Conservation (phyloP, 192 early-diverging fungal species). For the Coemansia sp. region DNA sequence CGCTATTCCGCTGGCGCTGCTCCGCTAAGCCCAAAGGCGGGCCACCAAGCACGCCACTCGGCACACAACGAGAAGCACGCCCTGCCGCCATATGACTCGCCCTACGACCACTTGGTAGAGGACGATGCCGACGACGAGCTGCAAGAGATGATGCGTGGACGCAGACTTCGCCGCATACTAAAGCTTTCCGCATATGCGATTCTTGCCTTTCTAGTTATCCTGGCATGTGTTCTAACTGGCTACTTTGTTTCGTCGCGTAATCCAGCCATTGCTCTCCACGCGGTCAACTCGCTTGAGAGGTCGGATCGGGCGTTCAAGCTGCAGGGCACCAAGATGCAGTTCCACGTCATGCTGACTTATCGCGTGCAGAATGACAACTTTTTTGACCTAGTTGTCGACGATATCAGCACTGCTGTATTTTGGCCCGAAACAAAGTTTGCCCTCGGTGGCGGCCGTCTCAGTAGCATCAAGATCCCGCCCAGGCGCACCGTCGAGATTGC, state of each 20-base stretch:
- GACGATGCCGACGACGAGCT: slow-evolving; percentile 39
- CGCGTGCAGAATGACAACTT: slow-evolving; percentile 53
- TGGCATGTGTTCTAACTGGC: slow-evolving; percentile 25
- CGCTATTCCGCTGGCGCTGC: slow-evolving; percentile 5
- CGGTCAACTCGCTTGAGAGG: slow-evolving; percentile 30
- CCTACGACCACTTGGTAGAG: slow-evolving; percentile 11
- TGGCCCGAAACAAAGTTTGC: slow-evolving; percentile 54
- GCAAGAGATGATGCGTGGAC: slow-evolving; percentile 31
- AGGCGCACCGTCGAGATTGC: slow-evolving; percentile 36
- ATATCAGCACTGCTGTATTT: slow-evolving; percentile 47
- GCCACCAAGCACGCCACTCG: slow-evolving; percentile 9
- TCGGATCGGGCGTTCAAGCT: slow-evolving; percentile 35
- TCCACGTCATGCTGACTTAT: slow-evolving; percentile 42
- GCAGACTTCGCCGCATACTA: slow-evolving; percentile 24
- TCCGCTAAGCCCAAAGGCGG: slow-evolving; percentile 5
- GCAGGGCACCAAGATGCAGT: slow-evolving; percentile 48
- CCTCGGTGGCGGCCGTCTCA: slow-evolving; percentile 48
- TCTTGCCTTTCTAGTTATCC: slow-evolving; percentile 9
- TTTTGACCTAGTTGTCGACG: slow-evolving; percentile 42
- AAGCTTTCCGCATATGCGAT: slow-evolving; percentile 24
- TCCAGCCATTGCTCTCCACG: slow-evolving; percentile 29
- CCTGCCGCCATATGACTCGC: slow-evolving; percentile 27
- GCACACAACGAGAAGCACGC: slow-evolving; percentile 27
- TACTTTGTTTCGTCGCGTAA: slow-evolving; percentile 42
- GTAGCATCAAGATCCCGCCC: slow-evolving; percentile 35